These are phyloP conservation scores for Chalciporus sp. DNA, from an alignment of 1,284 basidiomycete genomes.

Conservation along the genomic window DNA sequence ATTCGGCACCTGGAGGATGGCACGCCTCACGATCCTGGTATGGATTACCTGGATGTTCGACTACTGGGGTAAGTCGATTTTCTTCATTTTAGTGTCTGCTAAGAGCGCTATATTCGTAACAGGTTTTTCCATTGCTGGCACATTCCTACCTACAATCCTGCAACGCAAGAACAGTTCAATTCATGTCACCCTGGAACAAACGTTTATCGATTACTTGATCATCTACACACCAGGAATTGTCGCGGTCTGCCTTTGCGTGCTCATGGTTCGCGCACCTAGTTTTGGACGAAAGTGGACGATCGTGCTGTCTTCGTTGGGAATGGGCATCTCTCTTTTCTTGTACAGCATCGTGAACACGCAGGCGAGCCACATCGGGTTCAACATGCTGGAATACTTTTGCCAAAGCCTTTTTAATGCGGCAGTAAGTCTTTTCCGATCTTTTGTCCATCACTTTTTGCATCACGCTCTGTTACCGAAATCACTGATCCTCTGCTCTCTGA, in stretches of 20 bases:
- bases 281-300: conserved; percentile 23
- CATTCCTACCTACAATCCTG: conserved; percentile 18
- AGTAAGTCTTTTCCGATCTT: background rate
- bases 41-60: conserved; percentile 20
- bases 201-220: conserved; percentile 18
- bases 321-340: conserved; percentile 13
- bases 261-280: conserved; percentile 18
- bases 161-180: conserved; percentile 19
- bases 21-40: conserved; percentile 14
- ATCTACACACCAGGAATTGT: conserved; percentile 12
- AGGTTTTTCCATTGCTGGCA: conserved; percentile 7
- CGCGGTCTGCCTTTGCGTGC: conserved; percentile 4
- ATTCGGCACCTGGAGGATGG: conserved; percentile 15
- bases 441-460: background rate
- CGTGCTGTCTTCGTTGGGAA: conserved; percentile 13
- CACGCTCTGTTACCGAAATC: background rate
- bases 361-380: conserved; percentile 17
- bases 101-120: background rate
- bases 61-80: conserved; percentile 12
- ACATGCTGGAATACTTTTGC: conserved; percentile 16
- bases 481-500: background rate
- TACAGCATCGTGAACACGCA: conserved; percentile 18
- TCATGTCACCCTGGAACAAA: conserved; percentile 11
- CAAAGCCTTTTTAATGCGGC: conserved; percentile 16
- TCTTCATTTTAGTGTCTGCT: background rate